Evolutionary conservation across 306 rosid genomes (phyloP), one percentile per base, ranked within the genome.

Genomic region (Cyamopsis tetragonoloba): DNA sequence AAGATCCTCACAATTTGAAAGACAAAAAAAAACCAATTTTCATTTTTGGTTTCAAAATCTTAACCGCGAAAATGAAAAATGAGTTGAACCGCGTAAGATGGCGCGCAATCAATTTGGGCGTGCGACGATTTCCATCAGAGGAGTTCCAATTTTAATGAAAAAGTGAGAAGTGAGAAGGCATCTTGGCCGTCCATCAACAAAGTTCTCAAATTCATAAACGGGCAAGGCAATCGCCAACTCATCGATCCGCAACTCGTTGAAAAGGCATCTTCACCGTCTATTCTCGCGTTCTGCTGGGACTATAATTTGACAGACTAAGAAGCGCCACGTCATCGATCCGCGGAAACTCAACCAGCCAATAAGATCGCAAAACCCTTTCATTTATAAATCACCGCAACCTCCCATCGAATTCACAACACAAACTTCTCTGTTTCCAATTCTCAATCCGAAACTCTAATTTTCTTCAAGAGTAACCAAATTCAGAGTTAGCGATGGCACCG

Each of bases 401-500:
- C 23, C 7, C 1, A 9, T 3, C 0, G 49, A 38, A 11, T 5
- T 20, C 2, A 1, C 5, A 3, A 2, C 12, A 1, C 28, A 2
- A 10, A 0, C 0, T 6, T 1, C 12, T 0, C 0, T 32, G 1
- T 13, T 2, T n/a, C 4, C 2, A 20, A 7, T n/a, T n/a, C 15
- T 8, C 56, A 27, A 31, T 28, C 8, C 7, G 5, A 68, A 80
- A 66, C 62, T 79, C 79, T 66, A 34, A 10, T 6, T 5, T 2
- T 6, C 6, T 20, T 3, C 8, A 8, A n/a, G 4, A 24, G 1
- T 49, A n/a, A 13, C 0, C 51, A 0, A 30, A 1, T 19, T 41
- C 27, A 1, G 48, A 4, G 0, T 4, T n/a, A 20, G 8, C 1
- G n/a, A 83, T 83, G 88, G 88, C 88, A 7, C 88, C 88, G 9